Evolutionary conservation across 2,329 filamentous ascomycete genomes (phyloP), one percentile per base, ranked within the genome.

Genomic region (Hypoxylon sp.): DNA sequence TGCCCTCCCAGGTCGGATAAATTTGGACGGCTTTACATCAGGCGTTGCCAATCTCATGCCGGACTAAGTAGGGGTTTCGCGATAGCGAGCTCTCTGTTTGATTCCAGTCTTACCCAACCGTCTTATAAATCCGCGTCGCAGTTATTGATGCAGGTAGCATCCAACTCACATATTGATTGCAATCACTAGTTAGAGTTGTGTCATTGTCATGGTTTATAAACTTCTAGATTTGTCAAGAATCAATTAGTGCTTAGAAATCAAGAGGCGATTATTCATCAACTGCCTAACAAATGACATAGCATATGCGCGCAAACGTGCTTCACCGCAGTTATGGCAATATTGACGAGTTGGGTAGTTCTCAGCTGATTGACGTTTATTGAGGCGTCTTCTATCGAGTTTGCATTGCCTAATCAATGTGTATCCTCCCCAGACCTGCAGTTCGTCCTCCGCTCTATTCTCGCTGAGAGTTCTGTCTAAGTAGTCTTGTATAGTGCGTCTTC

Each of bases 391-490:
- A 64, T 66, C 60, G 42, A 58, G 49, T 27, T 55, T 37, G 30
- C 30, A 66, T 55, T 59, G 68, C 64, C 53, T 51, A 56, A 59
- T 59, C 58, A 37, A 57, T 59, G 61, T 69, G 63, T 71, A 67
- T 61, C 69, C 54, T 62, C 66, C 66, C 69, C 66, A 65, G 61
- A 59, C 49, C 30, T 66, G 63, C 61, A 40, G 6, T 25, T 62
- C 35, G 20, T 60, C 54, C 53, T 60, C 61, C 44, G n/a, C 66
- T 69, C 62, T 71, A 69, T 71, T 51, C 66, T 69, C 67, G 55
- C 66, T 66, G 69, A 61, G 69, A 72, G 69, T 50, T 48, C 65
- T 64, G 17, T 73, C 69, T 72, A 70, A 17, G 49, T 50, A n/a
- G 25, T 64, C 3, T 25, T 57, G 50, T 62, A 56, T 46, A 60